Base-by-base conservation (phyloP, 2,329 filamentous ascomycete species). In the Venturia oleaginea region DNA sequence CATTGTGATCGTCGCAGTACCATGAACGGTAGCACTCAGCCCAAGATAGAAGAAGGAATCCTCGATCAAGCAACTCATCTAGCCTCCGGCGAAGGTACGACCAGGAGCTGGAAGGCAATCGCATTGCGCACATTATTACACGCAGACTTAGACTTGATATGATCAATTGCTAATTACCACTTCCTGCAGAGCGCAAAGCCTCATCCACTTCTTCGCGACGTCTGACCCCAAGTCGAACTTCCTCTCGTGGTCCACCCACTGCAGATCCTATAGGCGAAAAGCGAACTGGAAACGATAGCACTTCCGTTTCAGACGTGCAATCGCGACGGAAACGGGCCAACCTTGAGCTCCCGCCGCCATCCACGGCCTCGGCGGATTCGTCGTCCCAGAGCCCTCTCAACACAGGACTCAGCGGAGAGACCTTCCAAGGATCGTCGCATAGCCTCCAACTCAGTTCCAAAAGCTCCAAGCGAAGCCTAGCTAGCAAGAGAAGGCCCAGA, bases 381-480 rank as follows among this genome's bases (percentile, higher is more conserved):
- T 70, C 67, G 55, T 71, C 73, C 54, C 69, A 72, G 62, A 68
- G 72, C 22, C 72, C 73, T 1, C 75, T 72, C 11, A 72, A 71
- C 34, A 78, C 77, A 34, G 76, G 75, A 1, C 68, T 79, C 34
- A 78, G 76, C 64, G 77, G 77, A 62, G 74, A 73, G 61, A 78
- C 78, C n/a, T 75, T 76, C n/a, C 75, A 73, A 60, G 76, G 78
- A 68, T 72, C 69, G 32, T 66, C 76, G 32, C 77, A 79, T 61
- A 79, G 76, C 70, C 72, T 79, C 61, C 76, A 76, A 30, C 71
- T 73, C 54, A 75, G 75, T 62, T 79, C 77, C 59, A 75, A 79
- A 70, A 76, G 78, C 63, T 79, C 78, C 59, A 76, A 80, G 70
- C 76, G 78, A 64, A 81, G 79, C 69, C 73, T 79, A 61, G 74